Evolutionary conservation across 2,329 filamentous ascomycete species (phyloP).

Genomic region (Neoscytalidium dimidiatum): DNA sequence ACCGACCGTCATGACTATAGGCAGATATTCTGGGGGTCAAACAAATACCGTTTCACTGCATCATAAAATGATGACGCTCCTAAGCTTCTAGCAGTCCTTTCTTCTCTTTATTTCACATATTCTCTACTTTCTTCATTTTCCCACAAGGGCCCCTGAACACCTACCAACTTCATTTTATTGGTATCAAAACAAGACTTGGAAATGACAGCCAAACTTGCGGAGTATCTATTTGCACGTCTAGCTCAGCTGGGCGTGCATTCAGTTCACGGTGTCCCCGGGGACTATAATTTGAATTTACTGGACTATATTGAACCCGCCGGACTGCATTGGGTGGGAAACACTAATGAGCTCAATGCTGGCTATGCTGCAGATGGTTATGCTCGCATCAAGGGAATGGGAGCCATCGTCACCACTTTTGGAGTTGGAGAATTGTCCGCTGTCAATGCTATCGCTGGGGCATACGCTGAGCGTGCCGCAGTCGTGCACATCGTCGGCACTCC

Average conservation of each 20-base stretch:
- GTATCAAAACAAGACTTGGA: no score
- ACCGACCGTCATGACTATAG: no score
- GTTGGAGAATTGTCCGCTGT: conserved; percentile 69
- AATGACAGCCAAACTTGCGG: neutral
- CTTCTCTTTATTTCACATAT: no score
- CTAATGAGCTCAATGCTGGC: conserved; percentile 60
- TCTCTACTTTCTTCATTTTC: neutral
- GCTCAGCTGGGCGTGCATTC: conserved; percentile 46
- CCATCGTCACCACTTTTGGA: conserved; percentile 74
- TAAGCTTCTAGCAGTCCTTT: no score
- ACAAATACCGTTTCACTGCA: no score
- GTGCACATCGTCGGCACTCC: conserved; percentile 62
- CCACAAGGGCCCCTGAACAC: neutral
- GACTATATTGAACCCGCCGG: conserved; percentile 38
- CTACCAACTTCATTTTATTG: neutral
- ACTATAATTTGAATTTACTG: conserved; percentile 38
- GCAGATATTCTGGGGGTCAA: no score
- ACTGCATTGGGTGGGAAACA: conserved; percentile 49
- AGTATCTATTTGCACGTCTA: conserved; percentile 43
- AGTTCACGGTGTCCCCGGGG: conserved; percentile 49
- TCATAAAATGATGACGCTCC: no score
- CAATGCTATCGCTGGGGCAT: conserved; percentile 74
- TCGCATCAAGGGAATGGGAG: conserved; percentile 59
- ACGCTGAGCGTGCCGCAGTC: conserved; percentile 70
- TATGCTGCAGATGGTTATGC: conserved; percentile 62